Base-by-base conservation (phyloP, 208 protist genomes). In the Trypanosoma lewisi region DNA sequence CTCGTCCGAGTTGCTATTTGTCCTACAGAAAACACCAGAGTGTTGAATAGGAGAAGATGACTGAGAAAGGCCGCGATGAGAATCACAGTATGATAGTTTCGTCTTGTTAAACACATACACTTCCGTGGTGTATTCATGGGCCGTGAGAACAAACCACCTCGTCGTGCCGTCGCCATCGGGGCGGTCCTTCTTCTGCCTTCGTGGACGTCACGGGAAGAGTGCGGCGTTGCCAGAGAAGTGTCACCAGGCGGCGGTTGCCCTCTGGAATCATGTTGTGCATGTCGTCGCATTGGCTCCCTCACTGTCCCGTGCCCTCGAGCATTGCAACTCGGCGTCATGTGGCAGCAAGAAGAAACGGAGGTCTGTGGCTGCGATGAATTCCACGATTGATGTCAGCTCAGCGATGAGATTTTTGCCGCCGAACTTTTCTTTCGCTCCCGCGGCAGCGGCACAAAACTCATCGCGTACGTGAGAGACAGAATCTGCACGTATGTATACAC, bases 371-470 rank as follows among this genome's bases (percentile, higher is more conserved):
- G 4, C 6, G 12, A 17, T 27, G 2, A 16, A 19, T 54, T 30
- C 6, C 25, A n/a, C 53, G 17, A 7, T 9, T 30, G 30, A 5
- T 16, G n/a, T 48, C 44, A 21, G 49, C 49, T 28, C 7, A 28
- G 17, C 4, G 49, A 36, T 4, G 49, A 54, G 3, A 23, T 37
- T 28, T 2, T 14, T 31, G 25, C 27, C 19, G 21, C 19, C 14
- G 33, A 14, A 11, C 34, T 11, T 39, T 4, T 47, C 27, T 21
- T 59, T 30, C 5, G 33, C 53, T 14, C 44, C n/a, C 33, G 53
- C 33, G 53, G 53, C 6, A 33, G 53, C 6, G 53, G 53, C 17
- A 9, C 53, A 42, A 59, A 59, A 27, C 53, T 45, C 53, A 59
- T 59, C 21, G 44, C 44, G 5, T 21, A 27, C n/a, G n/a, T n/a